A percentile compares a stretch with the other conserved stretches of the same genome.
Evolutionary conservation across 345 rosid genomes (phyloP).

Genomic region (Euphorbia lathyris): DNA sequence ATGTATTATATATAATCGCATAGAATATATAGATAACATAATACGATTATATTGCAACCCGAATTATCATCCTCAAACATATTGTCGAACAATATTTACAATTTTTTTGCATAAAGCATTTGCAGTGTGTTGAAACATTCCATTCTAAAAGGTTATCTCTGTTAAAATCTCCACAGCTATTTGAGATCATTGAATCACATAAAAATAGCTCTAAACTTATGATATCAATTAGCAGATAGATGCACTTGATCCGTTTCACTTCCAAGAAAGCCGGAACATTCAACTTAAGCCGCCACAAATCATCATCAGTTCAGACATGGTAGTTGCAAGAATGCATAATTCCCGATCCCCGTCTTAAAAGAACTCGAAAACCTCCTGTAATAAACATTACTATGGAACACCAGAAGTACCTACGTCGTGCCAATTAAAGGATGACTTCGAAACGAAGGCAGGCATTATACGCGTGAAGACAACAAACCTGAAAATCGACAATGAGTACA

Average conservation of each 20-base stretch:
- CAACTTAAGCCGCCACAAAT: neutral
- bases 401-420: neutral
- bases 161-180: no score
- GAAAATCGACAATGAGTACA: neutral
- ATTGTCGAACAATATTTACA: no score
- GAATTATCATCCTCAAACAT: no score
- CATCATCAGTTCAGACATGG: neutral
- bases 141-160: no score
- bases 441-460: slow-evolving; percentile 16
- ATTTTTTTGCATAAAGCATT: no score
- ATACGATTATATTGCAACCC: no score
- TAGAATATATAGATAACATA: no score
- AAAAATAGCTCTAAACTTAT: neutral
- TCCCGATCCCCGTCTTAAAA: neutral
- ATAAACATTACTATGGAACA: neutral
- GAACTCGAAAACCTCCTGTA: neutral
- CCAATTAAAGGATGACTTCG: neutral
- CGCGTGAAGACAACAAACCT: slow-evolving; percentile 28
- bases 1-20: no score
- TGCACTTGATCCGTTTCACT: neutral
- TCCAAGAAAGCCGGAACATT: neutral
- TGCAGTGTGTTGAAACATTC: no score
- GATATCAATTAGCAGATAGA: neutral
- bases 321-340: neutral
- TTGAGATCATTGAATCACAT: no score